Evolutionary conservation across 148 eudicot genomes (phyloP).

Genomic region (Rhododendron williamsianum): DNA sequence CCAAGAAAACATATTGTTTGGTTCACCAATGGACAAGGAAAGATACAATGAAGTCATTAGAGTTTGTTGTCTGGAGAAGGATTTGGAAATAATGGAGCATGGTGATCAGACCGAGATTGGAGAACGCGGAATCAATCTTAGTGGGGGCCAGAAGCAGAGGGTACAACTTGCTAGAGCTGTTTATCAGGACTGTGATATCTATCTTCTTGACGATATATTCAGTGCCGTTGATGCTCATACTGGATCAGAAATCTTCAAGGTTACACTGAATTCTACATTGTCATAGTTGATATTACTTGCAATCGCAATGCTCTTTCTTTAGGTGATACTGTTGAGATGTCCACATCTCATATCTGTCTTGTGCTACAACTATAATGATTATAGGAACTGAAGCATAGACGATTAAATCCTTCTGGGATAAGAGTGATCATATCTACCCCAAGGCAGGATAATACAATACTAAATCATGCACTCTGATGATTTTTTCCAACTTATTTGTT

Average conservation of each 20-base stretch:
- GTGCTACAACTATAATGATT: neutral
- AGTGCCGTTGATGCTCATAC: conserved; percentile 28
- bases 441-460: neutral
- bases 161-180: conserved; percentile 26
- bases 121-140: conserved; percentile 23
- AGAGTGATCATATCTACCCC: too few relatives aligned
- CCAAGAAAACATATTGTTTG: conserved; percentile 22
- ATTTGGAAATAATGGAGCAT: conserved; percentile 18
- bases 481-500: neutral
- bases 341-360: neutral
- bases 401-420: neutral
- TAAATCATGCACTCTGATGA: neutral
- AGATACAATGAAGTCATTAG: conserved; percentile 13
- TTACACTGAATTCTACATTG: neutral
- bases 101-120: conserved; percentile 25
- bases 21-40: conserved; percentile 17
- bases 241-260: conserved; percentile 25
- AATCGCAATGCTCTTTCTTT: neutral
- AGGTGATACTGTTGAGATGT: neutral
- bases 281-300: neutral
- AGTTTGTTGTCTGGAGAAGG: conserved; percentile 19
- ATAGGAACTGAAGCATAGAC: neutral
- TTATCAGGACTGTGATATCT: conserved; percentile 25
- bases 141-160: conserved; percentile 26
- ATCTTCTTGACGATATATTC: conserved; percentile 24